Conservation (phyloP, 208 protist species). For the Acanthamoeba polyphaga region DNA sequence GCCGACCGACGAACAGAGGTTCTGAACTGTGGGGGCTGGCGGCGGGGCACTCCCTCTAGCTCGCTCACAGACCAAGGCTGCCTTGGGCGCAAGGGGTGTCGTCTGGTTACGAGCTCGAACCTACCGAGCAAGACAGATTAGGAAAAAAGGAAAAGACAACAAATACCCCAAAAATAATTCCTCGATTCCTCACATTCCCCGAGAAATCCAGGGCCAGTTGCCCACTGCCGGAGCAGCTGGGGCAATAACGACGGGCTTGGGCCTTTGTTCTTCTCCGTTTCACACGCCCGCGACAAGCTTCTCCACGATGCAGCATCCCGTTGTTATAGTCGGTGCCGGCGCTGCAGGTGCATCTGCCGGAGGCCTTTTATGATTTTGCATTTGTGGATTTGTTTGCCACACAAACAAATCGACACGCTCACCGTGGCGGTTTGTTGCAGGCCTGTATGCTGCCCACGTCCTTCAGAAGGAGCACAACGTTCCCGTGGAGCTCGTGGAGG, state of each 20-base stretch:
- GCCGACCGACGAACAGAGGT: neutral
- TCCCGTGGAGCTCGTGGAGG: neutral
- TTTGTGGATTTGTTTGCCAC: neutral
- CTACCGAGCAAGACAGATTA: neutral
- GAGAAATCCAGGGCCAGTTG: neutral
- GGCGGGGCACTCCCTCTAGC: neutral
- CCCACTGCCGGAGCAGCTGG: neutral
- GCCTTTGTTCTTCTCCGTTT: neutral
- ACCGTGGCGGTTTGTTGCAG: neutral
- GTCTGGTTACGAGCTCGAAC: too few species aligned
- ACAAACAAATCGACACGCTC: neutral
- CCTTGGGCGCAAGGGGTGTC: too few species aligned
- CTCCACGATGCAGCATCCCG: conserved; percentile 9
- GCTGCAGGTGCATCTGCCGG: neutral
- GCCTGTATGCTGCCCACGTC: conserved; percentile 16
- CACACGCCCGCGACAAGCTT: neutral
- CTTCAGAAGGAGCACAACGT: conserved; percentile 37
- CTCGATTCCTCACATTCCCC: neutral
- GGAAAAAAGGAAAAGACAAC: neutral
- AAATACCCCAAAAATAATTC: neutral
- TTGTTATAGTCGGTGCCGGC: conserved; percentile 20
- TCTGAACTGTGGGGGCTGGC: neutral
- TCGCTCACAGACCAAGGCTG: too few species aligned
- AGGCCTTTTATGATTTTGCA: neutral
- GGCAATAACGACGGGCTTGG: neutral